Evolutionary conservation across 257 asterid species (phyloP).

Genomic region (Solanum virginianum): DNA sequence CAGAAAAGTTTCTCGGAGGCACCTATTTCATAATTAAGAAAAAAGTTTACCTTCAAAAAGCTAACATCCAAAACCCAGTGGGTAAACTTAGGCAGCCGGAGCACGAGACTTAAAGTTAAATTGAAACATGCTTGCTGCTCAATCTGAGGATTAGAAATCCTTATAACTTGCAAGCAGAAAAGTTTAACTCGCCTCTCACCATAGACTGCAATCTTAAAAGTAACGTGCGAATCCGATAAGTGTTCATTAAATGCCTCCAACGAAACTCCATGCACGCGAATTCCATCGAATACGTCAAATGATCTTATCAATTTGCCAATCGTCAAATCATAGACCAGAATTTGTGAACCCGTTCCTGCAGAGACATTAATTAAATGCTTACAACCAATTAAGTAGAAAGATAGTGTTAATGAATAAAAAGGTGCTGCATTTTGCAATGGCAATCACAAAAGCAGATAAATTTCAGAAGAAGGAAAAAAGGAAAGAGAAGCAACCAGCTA

Average conservation of each 20-base stretch:
- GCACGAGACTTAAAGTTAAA: slow-evolving; percentile 28
- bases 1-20: not conserved
- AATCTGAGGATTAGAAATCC: slow-evolving; percentile 1
- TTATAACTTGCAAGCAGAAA: slow-evolving; percentile 30
- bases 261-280: slow-evolving; percentile 85
- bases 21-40: not conserved
- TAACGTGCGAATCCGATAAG: slow-evolving; percentile 3
- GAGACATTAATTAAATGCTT: not conserved
- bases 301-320: slow-evolving; percentile 32
- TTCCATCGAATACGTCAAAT: slow-evolving; percentile 72
- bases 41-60: slow-evolving; percentile 47
- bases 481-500: slow-evolving; percentile 47
- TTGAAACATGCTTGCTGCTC: not conserved
- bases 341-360: slow-evolving; percentile 90
- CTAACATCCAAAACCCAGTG: slow-evolving; percentile 91
- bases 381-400: not conserved
- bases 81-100: slow-evolving; percentile 46
- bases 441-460: not conserved
- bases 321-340: slow-evolving; percentile 46
- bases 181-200: slow-evolving; percentile 92
- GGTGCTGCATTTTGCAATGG: not conserved
- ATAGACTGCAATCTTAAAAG: slow-evolving; percentile 39
- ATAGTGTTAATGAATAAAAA: not conserved
- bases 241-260: slow-evolving; percentile 20
- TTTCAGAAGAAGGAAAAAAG: not conserved